Evolutionary conservation across 208 protist species (phyloP), one percentile per base, ranked within the genome.

Genomic region (Angomonas deanei): DNA sequence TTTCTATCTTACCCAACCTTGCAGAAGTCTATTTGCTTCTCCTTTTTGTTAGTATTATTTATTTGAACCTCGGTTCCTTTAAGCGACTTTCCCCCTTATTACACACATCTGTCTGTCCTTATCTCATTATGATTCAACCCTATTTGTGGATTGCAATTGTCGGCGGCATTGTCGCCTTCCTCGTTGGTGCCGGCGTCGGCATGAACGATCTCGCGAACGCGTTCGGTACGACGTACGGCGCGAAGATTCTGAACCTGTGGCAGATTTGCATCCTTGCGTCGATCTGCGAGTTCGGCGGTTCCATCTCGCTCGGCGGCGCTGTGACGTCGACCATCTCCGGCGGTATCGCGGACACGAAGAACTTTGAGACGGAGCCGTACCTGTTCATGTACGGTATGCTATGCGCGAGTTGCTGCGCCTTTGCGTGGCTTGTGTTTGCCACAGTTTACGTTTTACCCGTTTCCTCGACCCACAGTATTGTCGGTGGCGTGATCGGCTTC

Each of bases 181-280:
- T 85, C 24, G 70, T 66, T 21, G 76, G 76, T 30, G 64, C 62
- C 48, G 82, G 78, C 42, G 78, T 88, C n/a, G 86, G 86, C 6
- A 82, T 82, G 55, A 93, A 93, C 49, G 86, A 93, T 61, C 74
- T 93, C 15, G 82, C 78, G 55, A 93, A 93, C 69, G 74, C 82
- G 48, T 88, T 93, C 63, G 86, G 72, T 27, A 90, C 86, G 11
- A 77, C 74, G 32, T 83, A 91, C 55, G 82, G 80, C 36, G 47
- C 75, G 11, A 84, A 82, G 49, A 66, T 82, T 3, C 61, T 92
- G 31, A 87, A 64, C 36, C 58, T 90, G 23, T 61, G 54, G 54
- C 64, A 81, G 55, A 85, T 85, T 59, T 69, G 83, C 52, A 42
- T 86, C 27, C 68, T 93, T 23, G 84, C 80, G 21, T 64, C 74